Base-by-base conservation (phyloP, 768 basidiomycete species). In the Collybia sp. region DNA sequence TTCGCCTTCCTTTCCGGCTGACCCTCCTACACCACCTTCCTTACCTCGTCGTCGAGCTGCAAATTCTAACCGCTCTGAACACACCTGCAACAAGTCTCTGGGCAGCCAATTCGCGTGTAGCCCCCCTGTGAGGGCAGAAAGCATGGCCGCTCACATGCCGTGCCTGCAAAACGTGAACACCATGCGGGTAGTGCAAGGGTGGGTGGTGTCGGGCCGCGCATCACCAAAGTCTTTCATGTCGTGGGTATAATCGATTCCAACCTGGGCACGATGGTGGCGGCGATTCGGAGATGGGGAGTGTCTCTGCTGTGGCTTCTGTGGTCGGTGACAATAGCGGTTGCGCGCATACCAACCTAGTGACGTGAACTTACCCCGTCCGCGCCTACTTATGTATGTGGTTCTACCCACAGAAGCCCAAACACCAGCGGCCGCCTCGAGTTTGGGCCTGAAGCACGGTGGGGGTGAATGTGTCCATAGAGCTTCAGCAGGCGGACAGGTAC, bases 141-240 rank as follows among this genome's bases (percentile, higher is more conserved):
- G 49, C 20, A 32, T 30, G 37, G 31, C n/a, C n/a, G n/a, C n/a
- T n/a, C n/a, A n/a, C n/a, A n/a, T n/a, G n/a, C n/a, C n/a, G n/a
- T n/a, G n/a, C 39, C n/a, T n/a, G n/a, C n/a, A n/a, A n/a, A n/a
- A n/a, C n/a, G n/a, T n/a, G n/a, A n/a, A n/a, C n/a, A n/a, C n/a
- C n/a, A n/a, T n/a, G 51, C 53, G 25, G 37, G 43, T 20, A 39
- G 56, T 36, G 65, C 65, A 16, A 59, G 59, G 44, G 52, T 70
- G 47, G 85, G 88, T 47, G 85, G 81, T 81, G 65, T 87, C 17
- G 86, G 85, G 0, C 86, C 85, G 0, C 69, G 83, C 36, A 87
- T 85, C 3, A 76, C 73, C 30, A 87, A 83, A 56, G 85, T 83
- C 0, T 86, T 88, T 51, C 76, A 77, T 31, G 86, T 85, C 4